Evolutionary conservation across 179 eudicot genomes (phyloP), one percentile per base, ranked within the genome.

Genomic region (Gypsophila paniculata): DNA sequence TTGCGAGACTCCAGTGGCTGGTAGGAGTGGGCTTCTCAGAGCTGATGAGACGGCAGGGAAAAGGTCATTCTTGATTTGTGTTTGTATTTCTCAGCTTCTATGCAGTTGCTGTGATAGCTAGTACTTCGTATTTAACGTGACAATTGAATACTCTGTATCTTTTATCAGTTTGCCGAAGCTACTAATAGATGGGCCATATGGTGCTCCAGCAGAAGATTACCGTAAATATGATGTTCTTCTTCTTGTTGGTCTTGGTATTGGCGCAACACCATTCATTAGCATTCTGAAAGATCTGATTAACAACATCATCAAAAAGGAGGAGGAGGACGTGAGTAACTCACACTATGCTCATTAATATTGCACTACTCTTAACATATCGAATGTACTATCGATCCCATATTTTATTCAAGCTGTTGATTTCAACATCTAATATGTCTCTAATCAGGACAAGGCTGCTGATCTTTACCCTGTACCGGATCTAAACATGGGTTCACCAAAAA

Each of bases 141-240:
- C 39, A 38, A 46, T 73, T 44, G 34, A 62, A 44, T 53, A n/a
- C n/a, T n/a, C n/a, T n/a, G n/a, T n/a, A 6, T 58, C 70, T 29
- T 7, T 4, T 77, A 58, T 58, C 93, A 94, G 99, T 79, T 79
- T 94, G 85, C 99, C 99, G 11, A 90, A 86, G 89, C 88, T 94
- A 63, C 79, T 83, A 68, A 94, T 94, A 77, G 99, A 94, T 69
- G 99, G 99, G 70, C 99, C 99, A 48, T 94, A 94, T 52, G 99
- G 99, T 72, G 99, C 99, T 80, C 99, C 99, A 66, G 99, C 99
- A 61, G 95, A 94, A 85, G 97, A 94, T 77, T 94, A 94, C 72
- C 81, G 78, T 32, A 92, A 91, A 64, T 94, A 94, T 69, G 99
- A 94, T 75, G 99, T 94, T 58, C 87, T 94, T 57, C 85, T 94